phyloP scores from a whole-genome alignment of 2,329 filamentous ascomycete species.

The Ophioceras dolichostomum region DNA sequence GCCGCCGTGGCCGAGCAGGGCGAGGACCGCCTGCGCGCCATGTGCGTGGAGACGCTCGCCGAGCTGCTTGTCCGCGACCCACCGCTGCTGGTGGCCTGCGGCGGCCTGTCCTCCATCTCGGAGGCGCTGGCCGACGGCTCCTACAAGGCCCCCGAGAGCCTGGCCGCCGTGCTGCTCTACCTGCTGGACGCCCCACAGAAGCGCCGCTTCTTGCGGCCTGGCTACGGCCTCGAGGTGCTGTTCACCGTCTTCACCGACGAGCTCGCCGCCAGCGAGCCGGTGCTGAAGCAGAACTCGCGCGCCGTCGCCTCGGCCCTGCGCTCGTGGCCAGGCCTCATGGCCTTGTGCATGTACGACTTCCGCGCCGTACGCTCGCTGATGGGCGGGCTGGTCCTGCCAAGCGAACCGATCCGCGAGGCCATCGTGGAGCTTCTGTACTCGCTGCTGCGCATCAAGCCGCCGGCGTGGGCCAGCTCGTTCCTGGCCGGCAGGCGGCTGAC shows the following conservation, averaged over 20 bases:
- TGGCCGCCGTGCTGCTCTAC: slow-evolving; percentile 80
- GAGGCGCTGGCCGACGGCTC: slow-evolving; percentile 82
- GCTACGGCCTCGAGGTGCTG: slow-evolving; percentile 77
- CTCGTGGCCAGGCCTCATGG: slow-evolving; percentile 87
- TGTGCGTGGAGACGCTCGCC: slow-evolving; percentile 84
- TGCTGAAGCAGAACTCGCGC: slow-evolving; percentile 76
- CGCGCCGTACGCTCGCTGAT: slow-evolving; percentile 71
- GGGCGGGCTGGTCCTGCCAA: slow-evolving; percentile 48
- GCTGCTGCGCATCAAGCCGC: slow-evolving; percentile 75
- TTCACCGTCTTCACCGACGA: slow-evolving; percentile 93
- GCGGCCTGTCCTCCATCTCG: slow-evolving; percentile 77
- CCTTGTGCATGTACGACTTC: slow-evolving; percentile 78
- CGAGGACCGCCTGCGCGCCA: slow-evolving; percentile 76
- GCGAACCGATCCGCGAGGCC: slow-evolving; percentile 51
- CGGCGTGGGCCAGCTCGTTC: slow-evolving; percentile 92
- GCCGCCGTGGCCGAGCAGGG: slow-evolving; percentile 80
- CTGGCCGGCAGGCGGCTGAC: slow-evolving; percentile 85
- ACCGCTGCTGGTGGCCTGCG: slow-evolving; percentile 65
- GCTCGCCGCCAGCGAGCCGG: slow-evolving; percentile 40
- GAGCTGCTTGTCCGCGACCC: slow-evolving; percentile 87
- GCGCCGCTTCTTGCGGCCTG: slow-evolving; percentile 72
- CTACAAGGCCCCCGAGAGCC: slow-evolving; percentile 84
- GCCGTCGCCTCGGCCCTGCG: slow-evolving; percentile 87
- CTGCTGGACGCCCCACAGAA: slow-evolving; percentile 74
- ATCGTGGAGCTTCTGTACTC: slow-evolving; percentile 79